Evolutionary conservation across 1,284 basidiomycete species (phyloP).

Genomic region (Ustilago xerochloae): DNA sequence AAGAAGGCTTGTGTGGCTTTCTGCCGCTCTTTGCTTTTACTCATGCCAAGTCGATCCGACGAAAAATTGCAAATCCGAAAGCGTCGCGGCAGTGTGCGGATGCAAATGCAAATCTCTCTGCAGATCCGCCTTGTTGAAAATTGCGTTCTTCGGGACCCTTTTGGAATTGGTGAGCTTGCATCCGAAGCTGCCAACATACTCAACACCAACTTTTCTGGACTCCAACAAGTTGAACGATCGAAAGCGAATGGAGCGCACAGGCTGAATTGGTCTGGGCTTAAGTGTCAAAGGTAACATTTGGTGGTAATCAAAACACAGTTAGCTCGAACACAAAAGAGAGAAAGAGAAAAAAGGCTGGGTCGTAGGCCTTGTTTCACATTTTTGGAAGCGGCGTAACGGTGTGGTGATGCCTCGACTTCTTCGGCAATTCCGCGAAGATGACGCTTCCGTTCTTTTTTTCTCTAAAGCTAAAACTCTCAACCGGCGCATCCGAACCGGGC

Average conservation of each 20-base stretch:
- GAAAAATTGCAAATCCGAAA: background rate
- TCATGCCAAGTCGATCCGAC: background rate
- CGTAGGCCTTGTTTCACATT: constrained; percentile 10
- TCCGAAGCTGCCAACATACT: no score
- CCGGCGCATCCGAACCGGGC: background rate
- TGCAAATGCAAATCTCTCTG: no score
- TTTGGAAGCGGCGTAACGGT: constrained; percentile 2
- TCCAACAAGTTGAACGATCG: no score
- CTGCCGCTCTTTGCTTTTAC: background rate
- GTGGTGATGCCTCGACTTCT: background rate
- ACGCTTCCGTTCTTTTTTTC: background rate
- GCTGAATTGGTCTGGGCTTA: no score
- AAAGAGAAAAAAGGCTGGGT: background rate
- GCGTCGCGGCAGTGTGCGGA: background rate
- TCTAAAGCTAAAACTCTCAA: background rate
- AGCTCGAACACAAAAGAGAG: no score
- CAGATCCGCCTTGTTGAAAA: no score
- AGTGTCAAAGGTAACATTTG: no score
- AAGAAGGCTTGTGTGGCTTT: background rate
- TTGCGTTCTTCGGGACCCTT: background rate
- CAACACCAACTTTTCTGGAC: no score
- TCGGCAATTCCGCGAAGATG: background rate
- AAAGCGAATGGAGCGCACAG: no score
- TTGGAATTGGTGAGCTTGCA: background rate
- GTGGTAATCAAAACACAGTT: no score